These are phyloP conservation scores for Eragrostis tef DNA, from an alignment of 202 grass and related monocot genomes.

Conservation along the genomic window DNA sequence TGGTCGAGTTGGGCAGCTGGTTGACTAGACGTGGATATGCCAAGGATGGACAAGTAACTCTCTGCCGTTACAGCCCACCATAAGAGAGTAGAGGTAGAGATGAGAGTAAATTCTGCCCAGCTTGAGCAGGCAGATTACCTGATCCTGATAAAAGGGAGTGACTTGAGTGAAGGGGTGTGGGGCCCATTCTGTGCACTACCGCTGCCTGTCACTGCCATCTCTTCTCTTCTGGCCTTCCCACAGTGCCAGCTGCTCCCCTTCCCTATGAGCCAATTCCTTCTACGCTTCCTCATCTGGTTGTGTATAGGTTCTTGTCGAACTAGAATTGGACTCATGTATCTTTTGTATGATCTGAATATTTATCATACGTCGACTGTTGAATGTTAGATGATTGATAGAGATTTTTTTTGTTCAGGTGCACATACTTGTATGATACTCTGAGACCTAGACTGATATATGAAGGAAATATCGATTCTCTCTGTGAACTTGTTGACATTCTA, in stretches of 20 bases:
- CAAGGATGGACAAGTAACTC: neutral
- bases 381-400: conserved; percentile 30
- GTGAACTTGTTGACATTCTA: conserved; percentile 92
- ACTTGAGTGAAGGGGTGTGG: neutral
- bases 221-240: neutral
- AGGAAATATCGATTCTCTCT: conserved; percentile 87
- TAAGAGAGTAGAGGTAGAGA: neutral
- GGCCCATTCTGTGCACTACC: neutral
- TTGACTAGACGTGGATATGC: neutral
- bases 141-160: neutral
- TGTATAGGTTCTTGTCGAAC: neutral
- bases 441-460: conserved; percentile 97
- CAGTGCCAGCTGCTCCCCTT: neutral
- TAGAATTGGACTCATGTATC: neutral
- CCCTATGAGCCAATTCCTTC: neutral
- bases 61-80: neutral
- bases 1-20: neutral
- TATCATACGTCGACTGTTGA: conserved; percentile 29
- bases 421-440: conserved; percentile 89
- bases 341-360: conserved; percentile 21
- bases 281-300: neutral
- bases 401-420: conserved; percentile 66
- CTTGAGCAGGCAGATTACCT: neutral
- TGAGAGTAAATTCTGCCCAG: neutral
- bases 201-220: neutral